Evolutionary conservation across 2,329 filamentous ascomycete species (phyloP), one percentile per base, ranked within the genome.

Genomic region (Pseudogymnoascus sp.): DNA sequence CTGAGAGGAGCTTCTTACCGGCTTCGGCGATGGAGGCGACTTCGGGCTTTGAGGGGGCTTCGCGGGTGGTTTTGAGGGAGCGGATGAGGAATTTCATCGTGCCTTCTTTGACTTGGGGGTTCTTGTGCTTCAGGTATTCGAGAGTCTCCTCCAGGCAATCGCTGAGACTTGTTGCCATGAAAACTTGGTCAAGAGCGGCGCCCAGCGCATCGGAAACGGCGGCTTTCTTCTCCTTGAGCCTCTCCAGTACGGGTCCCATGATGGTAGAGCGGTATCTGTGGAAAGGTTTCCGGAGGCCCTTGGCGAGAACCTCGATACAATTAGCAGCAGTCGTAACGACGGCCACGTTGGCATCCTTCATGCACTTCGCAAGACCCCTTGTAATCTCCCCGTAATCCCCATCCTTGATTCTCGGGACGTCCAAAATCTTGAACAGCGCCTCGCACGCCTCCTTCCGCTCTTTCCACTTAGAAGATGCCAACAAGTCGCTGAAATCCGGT

Each of bases 291-390:
- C 91, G 87, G 64, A 99, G 74, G 58, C 94, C 94, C 70, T 91
- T 94, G 52, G 92, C 93, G 25, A 99, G 79, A 28, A 89, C 83
- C 70, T 97, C 92, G 35, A 97, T 89, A 75, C 93, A 96, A 70
- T 95, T 92, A 2, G 93, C 94, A 5, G 95, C 93, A 66, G 94
- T 88, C 1, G 89, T 94, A 19, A 97, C 94, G 58, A 97, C 94
- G 4, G 91, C 89, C 68, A 99, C 89, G 72, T 99, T 99, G 69
- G 95, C 94, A 69, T 99, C 95, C 75, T 99, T 99, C 94, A 99
- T 99, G 69, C 86, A 91, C 76, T 97, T 99, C 49, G 94, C 93
- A 62, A 97, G 81, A 3, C 85, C 88, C 64, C 90, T 84, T 62
- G 90, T 85, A 67, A 97, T 82, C 69, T 97, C 93, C 72, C 88